Conservation (phyloP, 2,329 filamentous ascomycete species). For the Parascedosporium putredinis region DNA sequence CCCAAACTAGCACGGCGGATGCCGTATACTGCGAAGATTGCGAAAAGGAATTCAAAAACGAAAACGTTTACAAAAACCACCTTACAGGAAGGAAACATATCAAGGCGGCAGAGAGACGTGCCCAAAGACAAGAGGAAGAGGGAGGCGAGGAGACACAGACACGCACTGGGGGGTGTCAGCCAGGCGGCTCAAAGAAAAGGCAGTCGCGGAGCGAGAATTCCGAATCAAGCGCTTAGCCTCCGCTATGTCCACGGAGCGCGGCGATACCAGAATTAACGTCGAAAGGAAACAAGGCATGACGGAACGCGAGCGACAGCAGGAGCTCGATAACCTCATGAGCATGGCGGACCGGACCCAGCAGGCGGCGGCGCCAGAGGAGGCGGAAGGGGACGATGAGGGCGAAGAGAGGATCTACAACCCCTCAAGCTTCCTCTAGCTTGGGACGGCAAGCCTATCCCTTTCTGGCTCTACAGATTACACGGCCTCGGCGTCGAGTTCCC, state of each 20-base stretch:
- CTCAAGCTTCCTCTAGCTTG: constrained; percentile 91
- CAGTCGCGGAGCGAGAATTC: constrained; percentile 80
- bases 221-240: constrained; percentile 69
- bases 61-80: constrained; percentile 88
- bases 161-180: constrained; percentile 23
- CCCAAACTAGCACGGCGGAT: constrained; percentile 33
- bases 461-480: constrained; percentile 96
- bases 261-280: constrained; percentile 86
- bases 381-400: constrained; percentile 63
- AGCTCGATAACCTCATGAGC: constrained; percentile 74
- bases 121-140: constrained; percentile 27
- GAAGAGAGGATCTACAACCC: constrained; percentile 94
- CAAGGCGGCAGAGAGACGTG: constrained; percentile 62
- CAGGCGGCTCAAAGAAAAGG: constrained; percentile 71
- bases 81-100: constrained; percentile 87
- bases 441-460: constrained; percentile 98
- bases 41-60: constrained; percentile 89
- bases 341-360: constrained; percentile 21
- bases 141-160: constrained; percentile 16
- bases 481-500: constrained; percentile 89
- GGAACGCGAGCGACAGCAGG: constrained; percentile 86
- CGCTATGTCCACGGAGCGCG: constrained; percentile 76
- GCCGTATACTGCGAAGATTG: constrained; percentile 86
- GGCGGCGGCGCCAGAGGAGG: constrained; percentile 38
- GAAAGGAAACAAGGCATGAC: constrained; percentile 98